Evolutionary conservation across 2,329 filamentous ascomycete genomes (phyloP), one percentile per base, ranked within the genome.

Genomic region (Teratosphaeriaceae sp.): DNA sequence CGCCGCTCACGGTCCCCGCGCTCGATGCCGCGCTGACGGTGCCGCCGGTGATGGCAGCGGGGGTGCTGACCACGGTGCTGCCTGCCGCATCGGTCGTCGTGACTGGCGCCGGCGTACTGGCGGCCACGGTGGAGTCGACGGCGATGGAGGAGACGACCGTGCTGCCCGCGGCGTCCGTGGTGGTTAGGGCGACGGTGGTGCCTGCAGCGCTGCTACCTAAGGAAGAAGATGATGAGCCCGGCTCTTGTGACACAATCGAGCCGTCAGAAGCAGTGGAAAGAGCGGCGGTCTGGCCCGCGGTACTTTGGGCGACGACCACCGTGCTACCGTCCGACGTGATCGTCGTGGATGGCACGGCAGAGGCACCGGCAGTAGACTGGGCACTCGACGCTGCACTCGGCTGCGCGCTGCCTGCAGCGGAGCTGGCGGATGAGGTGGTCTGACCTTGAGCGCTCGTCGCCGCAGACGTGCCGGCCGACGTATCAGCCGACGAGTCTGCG

Each of bases 131-230:
- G n/a, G 51, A 50, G 9, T 46, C 46, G 4, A 45, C 53, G 23
- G 52, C 49, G 6, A 44, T 42, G 16, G 52, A 51, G 18, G 52
- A 49, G 16, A 48, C 48, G 15, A 41, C 42, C 6, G 53, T 50
- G 44, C 46, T 52, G 22, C 56, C 50, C 16, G 33, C 44, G 16
- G 43, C 40, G 31, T 55, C 48, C 12, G 58, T 60, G 21, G 57
- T 59, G 7, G 56, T 54, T 22, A 56, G 23, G 15, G 44, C 41
- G 6, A 56, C 49, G 22, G 55, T 57, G 20, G 50, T 53, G 20
- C 45, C 45, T 38, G 29, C 39, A 5, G 20, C 16, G 22, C 8
- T 35, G 21, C 30, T 36, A 36, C 40, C 40, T 42, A 42, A 18
- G 15, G 31, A 20, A 21, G 26, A 33, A 38, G 22, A 12, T 45